Conservation (phyloP, 2,329 filamentous ascomycete genomes). For the Trichophyton verrucosum region DNA sequence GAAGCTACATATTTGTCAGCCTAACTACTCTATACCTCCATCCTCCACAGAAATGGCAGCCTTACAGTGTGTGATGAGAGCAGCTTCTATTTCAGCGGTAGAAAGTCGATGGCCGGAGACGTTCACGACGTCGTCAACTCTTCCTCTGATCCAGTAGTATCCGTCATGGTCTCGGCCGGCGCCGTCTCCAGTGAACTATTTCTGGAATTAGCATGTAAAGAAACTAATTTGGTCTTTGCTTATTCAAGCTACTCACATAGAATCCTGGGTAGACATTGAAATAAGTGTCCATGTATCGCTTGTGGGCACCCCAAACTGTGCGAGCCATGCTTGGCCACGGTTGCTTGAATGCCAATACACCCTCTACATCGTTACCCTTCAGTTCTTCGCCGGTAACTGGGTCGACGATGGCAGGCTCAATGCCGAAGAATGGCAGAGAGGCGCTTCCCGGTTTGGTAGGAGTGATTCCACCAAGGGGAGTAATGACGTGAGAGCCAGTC, state of each 20-base stretch:
- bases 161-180: slow-evolving; percentile 93
- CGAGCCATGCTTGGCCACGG: slow-evolving; percentile 97
- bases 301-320: slow-evolving; percentile 94
- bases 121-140: slow-evolving; percentile 97
- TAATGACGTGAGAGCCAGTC: slow-evolving; percentile 92
- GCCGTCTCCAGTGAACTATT: slow-evolving; percentile 54
- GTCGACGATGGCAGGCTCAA: slow-evolving; percentile 95
- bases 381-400: slow-evolving; percentile 90
- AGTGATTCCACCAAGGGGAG: slow-evolving; percentile 80
- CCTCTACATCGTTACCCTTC: slow-evolving; percentile 90
- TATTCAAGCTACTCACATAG: slow-evolving; percentile 55
- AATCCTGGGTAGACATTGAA: slow-evolving; percentile 95
- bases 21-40: background rate
- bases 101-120: slow-evolving; percentile 92
- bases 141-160: slow-evolving; percentile 99
- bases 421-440: slow-evolving; percentile 93
- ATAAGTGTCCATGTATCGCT: slow-evolving; percentile 98
- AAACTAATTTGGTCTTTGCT: background rate
- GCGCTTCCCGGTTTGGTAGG: slow-evolving; percentile 95
- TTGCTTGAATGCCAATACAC: slow-evolving; percentile 93
- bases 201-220: slow-evolving; percentile 6
- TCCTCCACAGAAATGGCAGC: slow-evolving; percentile 1
- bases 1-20: slow-evolving; percentile 36
- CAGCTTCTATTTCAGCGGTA: slow-evolving; percentile 95
- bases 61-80: slow-evolving; percentile 75